These are phyloP conservation scores for Ascochyta clinopodiicola DNA, from an alignment of 2,329 filamentous ascomycete species.

Conservation along the genomic window DNA sequence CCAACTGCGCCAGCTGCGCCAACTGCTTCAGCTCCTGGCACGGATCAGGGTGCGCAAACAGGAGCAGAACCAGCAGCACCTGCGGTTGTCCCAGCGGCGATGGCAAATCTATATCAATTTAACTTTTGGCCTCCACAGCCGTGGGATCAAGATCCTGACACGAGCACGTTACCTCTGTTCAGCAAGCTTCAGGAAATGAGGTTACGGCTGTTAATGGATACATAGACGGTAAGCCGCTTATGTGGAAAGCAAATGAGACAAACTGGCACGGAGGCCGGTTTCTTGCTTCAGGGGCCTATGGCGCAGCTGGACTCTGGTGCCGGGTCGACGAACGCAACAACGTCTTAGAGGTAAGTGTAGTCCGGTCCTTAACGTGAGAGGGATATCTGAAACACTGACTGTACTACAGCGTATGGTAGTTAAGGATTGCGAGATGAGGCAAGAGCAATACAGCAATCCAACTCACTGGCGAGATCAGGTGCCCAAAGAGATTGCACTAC, in stretches of 20 bases:
- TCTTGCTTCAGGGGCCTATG: background rate
- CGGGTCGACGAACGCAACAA: background rate
- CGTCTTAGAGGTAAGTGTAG: background rate
- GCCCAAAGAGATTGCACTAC: background rate
- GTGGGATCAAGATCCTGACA: background rate
- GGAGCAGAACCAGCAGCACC: no score
- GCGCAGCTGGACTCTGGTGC: background rate
- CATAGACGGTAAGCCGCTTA: background rate
- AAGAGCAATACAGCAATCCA: background rate
- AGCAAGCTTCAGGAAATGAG: background rate
- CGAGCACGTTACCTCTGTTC: background rate
- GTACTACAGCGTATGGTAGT: background rate
- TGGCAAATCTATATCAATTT: background rate
- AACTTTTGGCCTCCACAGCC: background rate
- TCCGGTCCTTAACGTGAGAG: background rate
- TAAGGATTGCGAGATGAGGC: background rate
- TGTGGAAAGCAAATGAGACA: background rate
- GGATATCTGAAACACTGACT: background rate
- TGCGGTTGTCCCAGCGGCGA: background rate
- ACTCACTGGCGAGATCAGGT: background rate
- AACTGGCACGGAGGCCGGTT: background rate
- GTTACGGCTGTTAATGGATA: background rate
- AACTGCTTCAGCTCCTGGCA: background rate
- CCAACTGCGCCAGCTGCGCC: background rate
- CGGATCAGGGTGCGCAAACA: background rate